Evolutionary conservation across 2,329 filamentous ascomycete genomes (phyloP), one percentile per base, ranked within the genome.

Genomic region (Xylariaceae sp.): DNA sequence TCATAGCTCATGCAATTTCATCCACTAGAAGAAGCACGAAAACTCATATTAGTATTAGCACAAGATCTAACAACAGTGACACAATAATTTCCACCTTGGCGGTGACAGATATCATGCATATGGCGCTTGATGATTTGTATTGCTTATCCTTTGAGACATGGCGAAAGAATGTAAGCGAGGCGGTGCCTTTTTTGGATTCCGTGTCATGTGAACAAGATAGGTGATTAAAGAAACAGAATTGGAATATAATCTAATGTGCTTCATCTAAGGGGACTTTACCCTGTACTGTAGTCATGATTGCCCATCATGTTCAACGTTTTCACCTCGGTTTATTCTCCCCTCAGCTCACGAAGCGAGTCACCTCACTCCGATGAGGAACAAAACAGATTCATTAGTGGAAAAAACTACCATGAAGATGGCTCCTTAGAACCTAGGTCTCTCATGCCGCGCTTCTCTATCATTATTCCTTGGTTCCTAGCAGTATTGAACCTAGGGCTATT

Each of bases 221-320:
- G 21, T 23, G 8, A 4, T 9, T 34, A 14, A 26, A 34, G 16
- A 14, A 9, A n/a, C n/a, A 11, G 17, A 12, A 21, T 31, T 33
- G 26, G 41, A 17, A 43, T 36, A 48, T 43, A 55, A 26, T 14
- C 24, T 7, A 40, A 23, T 11, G 12, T 29, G 14, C 21, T 14
- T 48, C 28, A 21, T 21, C 26, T 16, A 17, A 37, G 7, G 19
- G 17, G n/a, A 1, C 23, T 43, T 9, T 2, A 23, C 36, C 39
- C 17, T 26, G 8, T 51, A 33, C 28, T 21, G 37, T 29, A 17
- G 5, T 24, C 17, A 36, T 17, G 11, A 44, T 23, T 23, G 39
- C 28, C 52, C 37, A 55, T 14, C 23, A 55, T 55, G 52, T 49
- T 55, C n/a, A 43, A 48, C 19, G 17, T 55, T 21, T 49, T 49